Evolutionary conservation across 2,329 filamentous ascomycete genomes (phyloP), one percentile per base, ranked within the genome.

Genomic region (Pseudodiploospora longispora): DNA sequence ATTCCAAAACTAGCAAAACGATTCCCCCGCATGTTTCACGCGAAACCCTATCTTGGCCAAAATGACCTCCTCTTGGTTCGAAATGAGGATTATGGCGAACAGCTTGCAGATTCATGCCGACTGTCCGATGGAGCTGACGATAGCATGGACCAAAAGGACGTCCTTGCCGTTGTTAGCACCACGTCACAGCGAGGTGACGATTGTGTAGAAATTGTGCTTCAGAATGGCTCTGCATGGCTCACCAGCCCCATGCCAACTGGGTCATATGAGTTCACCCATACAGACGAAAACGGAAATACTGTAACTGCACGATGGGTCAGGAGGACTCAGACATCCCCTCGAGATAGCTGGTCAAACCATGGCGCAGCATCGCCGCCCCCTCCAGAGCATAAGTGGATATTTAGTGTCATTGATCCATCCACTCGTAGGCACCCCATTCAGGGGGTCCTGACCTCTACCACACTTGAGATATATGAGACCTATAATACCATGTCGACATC

Each of bases 361-460:
- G 50, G 43, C 30, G 39, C 46, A 44, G 44, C 51, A 10, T 48
- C 50, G 6, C 48, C 60, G 4, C 49, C 59, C 4, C 52, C 62
- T 3, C 48, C 56, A 1, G 75, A 78, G 38, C 67, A 64, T 46
- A 80, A 78, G 57, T 90, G 82, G 67, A 87, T 80, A 6, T 91
- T 91, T 59, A 88, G 83, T 65, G 78, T 87, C 49, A 81, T 91
- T 54, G 78, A 85, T 52, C 78, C 84, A 0, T 74, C 75, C 38
- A 78, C 76, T 6, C 72, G 83, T 31, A 78, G 82, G 9, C 86
- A 91, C 57, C 85, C 87, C 4, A 78, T 90, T 55, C 75, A 90
- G 64, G 86, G 83, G 1, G 78, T 74, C 2, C 69, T 91, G 37
- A 82, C 76, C 4, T 72, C 73, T 9, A 70, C 72, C 4, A 76